Evolutionary conservation across 768 basidiomycete genomes (phyloP).

Genomic region (Boletus subcaerulescens): DNA sequence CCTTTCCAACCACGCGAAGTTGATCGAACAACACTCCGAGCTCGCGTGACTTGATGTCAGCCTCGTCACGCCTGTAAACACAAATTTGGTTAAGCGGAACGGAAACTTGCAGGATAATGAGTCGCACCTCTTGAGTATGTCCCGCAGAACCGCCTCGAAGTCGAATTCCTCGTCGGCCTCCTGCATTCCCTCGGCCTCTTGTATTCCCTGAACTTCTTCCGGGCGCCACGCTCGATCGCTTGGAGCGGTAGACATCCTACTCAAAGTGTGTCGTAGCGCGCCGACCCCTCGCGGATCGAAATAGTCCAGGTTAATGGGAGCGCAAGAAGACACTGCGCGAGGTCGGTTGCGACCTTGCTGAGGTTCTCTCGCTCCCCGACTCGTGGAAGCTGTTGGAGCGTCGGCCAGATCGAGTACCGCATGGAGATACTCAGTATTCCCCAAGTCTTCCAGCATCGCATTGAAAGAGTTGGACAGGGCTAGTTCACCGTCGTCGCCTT

Average conservation of each 20-base stretch:
- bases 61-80: constrained; percentile 42
- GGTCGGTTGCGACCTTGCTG: not conserved
- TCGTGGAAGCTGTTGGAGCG: not conserved
- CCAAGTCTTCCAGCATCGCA: constrained; percentile 3
- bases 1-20: constrained; percentile 58
- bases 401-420: constrained; percentile 6
- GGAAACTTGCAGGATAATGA: not conserved
- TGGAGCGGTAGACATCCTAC: constrained; percentile 10
- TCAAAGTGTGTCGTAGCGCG: constrained; percentile 18
- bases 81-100: not conserved
- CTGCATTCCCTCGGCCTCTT: no score
- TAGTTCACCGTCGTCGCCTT: not conserved
- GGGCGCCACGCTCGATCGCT: not conserved
- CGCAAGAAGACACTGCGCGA: constrained; percentile 12
- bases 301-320: constrained; percentile 42
- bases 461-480: not conserved
- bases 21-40: constrained; percentile 62
- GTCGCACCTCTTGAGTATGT: constrained; percentile 23
- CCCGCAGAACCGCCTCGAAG: constrained; percentile 27
- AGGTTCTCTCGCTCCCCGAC: not conserved
- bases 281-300: constrained; percentile 54
- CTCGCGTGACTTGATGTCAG: constrained; percentile 48
- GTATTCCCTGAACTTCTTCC: not conserved
- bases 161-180: constrained; percentile 28
- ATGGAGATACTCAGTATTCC: constrained; percentile 15